Evolutionary conservation across 139 green algal genomes (phyloP), one percentile per base, ranked within the genome.

Genomic region (Chlorokybus atmophyticus): DNA sequence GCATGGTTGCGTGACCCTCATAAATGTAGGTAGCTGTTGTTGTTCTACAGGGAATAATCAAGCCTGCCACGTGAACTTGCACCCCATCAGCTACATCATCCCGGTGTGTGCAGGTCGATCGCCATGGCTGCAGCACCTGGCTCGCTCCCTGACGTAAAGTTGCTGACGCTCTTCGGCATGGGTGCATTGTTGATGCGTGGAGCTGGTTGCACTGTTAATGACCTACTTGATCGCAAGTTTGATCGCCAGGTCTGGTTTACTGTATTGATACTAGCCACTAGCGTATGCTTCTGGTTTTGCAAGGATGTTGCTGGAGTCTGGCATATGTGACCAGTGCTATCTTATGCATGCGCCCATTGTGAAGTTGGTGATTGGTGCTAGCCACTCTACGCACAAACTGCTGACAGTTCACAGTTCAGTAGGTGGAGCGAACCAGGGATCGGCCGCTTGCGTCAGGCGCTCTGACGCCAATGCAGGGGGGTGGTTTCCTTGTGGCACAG

Each of bases 161-260:
- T 89, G 29, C 39, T 93, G 30, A 57, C 68, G 0, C 72, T 96
- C 21, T 98, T 96, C 74, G 83, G 75, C 2, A 50, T 54, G 14
- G 89, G 89, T 0, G 68, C 90, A 0, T 56, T 96, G 38, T 52
- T 73, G 59, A 40, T 74, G 19, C 53, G 70, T 29, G 66, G 62
- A 2, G 66, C 69, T 7, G 91, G 91, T 49, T 98, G 91, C 77
- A 98, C 87, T 17, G 66, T 98, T 8, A 98, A 98, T 66, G 91
- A 98, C 72, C 56, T 97, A 44, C 93, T 85, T 83, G 91, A 98
- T 59, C 51, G 42, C 3, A 56, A 77, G 47, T 60, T 77, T 21
- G 62, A 79, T 42, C 3, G 47, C 21, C 52, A 55, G 55, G 51
- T 78, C 7, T n/a, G n/a, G n/a, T n/a, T n/a, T n/a, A n/a, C n/a